Evolutionary conservation across 306 rosid genomes (phyloP), one percentile per base, ranked within the genome.

Genomic region (Cucumis cinereus): DNA sequence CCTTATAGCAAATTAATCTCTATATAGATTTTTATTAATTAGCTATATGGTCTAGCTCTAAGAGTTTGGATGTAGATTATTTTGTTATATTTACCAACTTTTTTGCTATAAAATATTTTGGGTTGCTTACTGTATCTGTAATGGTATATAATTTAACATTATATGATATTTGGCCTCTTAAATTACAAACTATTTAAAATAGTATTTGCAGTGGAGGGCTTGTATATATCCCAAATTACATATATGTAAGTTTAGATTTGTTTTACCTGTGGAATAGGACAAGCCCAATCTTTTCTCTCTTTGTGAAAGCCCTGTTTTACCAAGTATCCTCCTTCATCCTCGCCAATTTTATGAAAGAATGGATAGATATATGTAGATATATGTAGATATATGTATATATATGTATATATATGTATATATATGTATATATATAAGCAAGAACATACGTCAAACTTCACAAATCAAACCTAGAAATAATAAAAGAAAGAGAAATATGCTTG

Each of bases 401-500:
- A 33, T 4, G 4, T 33, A 33, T 4, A 33, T 4, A 33, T 4
- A 33, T 33, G 4, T 4, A 33, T 4, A 33, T 33, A 33, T 33
- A 33, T 33, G 11, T 35, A 53, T 35, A 74, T 1, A 58, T 19
- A 24, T 15, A 24, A 22, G 43, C 70, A 40, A 23, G 5, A 57
- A 24, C 0, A 30, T 33, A 19, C 1, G 26, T 9, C 10, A 30
- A 15, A n/a, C 8, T 13, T n/a, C 11, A 77, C 15, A 14, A 59
- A 26, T 4, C 23, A 26, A 58, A 22, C 16, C 30, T n/a, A 26
- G 11, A 13, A 24, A 16, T 26, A 40, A 23, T 10, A 8, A 55
- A 5, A 16, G 35, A 1, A 13, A 88, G 19, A 90, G 84, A 96
- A 92, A 78, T 81, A 83, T 92, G 83, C 87, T 95, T n/a, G 97